These are phyloP conservation scores for Mediolabrus comicus DNA, from an alignment of 108 stramenopile genomes.

Conservation along the genomic window DNA sequence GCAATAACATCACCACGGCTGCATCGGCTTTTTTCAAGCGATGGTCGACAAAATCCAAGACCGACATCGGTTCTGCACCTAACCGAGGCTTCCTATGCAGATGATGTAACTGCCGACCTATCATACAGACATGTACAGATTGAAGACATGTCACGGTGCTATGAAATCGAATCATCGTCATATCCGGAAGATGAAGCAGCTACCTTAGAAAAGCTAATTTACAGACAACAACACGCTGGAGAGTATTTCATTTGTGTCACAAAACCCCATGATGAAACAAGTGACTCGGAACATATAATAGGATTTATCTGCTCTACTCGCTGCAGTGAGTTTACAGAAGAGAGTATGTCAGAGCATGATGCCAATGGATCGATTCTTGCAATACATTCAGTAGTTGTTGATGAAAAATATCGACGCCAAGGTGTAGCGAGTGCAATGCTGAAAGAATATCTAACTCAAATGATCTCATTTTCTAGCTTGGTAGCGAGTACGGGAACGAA, in stretches of 20 bases:
- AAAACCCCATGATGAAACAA: slow-evolving; percentile 36
- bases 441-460: slow-evolving; percentile 32
- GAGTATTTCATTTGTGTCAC: slow-evolving; percentile 48
- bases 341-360: slow-evolving; percentile 68
- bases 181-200: slow-evolving; percentile 80
- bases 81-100: neutral
- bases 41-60: neutral
- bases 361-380: slow-evolving; percentile 61
- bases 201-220: slow-evolving; percentile 40
- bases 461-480: slow-evolving; percentile 10
- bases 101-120: neutral
- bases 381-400: slow-evolving; percentile 72
- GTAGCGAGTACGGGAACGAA: slow-evolving; percentile 3
- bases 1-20: neutral
- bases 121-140: slow-evolving; percentile 21
- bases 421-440: slow-evolving; percentile 48
- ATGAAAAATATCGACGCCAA: slow-evolving; percentile 29
- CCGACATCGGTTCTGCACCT: neutral
- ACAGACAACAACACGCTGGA: slow-evolving; percentile 43
- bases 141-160: slow-evolving; percentile 42
- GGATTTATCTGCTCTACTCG: slow-evolving; percentile 76
- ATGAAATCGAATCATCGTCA: slow-evolving; percentile 49
- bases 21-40: neutral
- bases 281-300: slow-evolving; percentile 51
- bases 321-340: slow-evolving; percentile 58